Percentiles rank a stretch among this genome's conserved stretches.
Conservation (phyloP, 805 yeast genomes). For the Candida peoriensis region DNA sequence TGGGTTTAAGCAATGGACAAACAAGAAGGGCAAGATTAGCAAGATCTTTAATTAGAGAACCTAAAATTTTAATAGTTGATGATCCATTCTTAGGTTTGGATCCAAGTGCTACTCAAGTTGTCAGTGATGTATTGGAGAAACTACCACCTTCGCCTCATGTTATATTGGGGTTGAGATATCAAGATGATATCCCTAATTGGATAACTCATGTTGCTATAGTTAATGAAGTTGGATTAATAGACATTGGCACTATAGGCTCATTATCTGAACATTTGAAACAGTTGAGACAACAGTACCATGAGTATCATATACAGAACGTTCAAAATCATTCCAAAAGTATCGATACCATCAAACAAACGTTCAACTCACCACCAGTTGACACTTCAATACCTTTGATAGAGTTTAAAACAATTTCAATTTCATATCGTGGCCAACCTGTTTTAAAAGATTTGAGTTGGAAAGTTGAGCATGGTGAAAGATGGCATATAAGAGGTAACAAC, state of each 20-base stretch:
- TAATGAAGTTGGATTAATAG: slow-evolving; percentile 45
- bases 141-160: slow-evolving; percentile 48
- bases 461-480: slow-evolving; percentile 65
- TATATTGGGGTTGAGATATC: slow-evolving; percentile 70
- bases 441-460: slow-evolving; percentile 60
- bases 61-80: slow-evolving; percentile 68
- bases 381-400: slow-evolving; percentile 34
- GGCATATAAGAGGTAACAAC: slow-evolving; percentile 87
- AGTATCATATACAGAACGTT: slow-evolving; percentile 9
- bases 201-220: slow-evolving; percentile 65
- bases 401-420: slow-evolving; percentile 57
- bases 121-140: slow-evolving; percentile 46
- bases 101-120: slow-evolving; percentile 58
- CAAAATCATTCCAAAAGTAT: slow-evolving; percentile 13
- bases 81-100: slow-evolving; percentile 93
- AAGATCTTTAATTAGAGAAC: slow-evolving; percentile 57
- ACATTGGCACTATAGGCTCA: slow-evolving; percentile 40
- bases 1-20: slow-evolving; percentile 91
- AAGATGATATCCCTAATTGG: slow-evolving; percentile 79
- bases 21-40: slow-evolving; percentile 88
- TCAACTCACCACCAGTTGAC: slow-evolving; percentile 10
- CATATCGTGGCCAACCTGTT: slow-evolving; percentile 59
- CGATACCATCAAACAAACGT: slow-evolving; percentile 14
- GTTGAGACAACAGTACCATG: slow-evolving; percentile 17
- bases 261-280: slow-evolving; percentile 20